phyloP scores from a whole-genome alignment of 345 rosid species.

The Dovyalis caffra region DNA sequence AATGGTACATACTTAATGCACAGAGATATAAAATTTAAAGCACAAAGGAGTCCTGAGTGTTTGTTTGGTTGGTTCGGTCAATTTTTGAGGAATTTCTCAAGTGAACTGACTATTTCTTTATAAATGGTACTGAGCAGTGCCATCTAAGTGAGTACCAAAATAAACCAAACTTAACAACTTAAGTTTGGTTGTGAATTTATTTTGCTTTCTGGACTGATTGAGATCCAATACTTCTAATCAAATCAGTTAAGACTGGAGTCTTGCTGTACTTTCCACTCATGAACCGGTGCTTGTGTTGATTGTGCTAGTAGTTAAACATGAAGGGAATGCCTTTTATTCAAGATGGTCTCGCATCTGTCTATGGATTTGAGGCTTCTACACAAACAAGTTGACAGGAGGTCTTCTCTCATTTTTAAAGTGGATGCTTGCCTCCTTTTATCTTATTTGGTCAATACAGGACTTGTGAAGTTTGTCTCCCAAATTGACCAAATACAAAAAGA shows the following conservation, averaged over 20 bases:
- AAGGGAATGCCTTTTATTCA: not conserved
- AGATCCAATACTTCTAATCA: not conserved
- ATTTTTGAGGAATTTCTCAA: not conserved
- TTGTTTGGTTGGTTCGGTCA: not conserved
- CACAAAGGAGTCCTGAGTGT: not conserved
- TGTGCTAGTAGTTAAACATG: not conserved
- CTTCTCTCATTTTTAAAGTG: too few species aligned
- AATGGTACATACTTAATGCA: not conserved
- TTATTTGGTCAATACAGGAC: too few species aligned
- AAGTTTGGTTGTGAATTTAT: not conserved
- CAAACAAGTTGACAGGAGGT: too few species aligned
- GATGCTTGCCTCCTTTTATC: too few species aligned
- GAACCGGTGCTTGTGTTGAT: not conserved
- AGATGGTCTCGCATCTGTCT: not conserved
- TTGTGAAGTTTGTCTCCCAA: too few species aligned
- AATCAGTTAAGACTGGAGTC: not conserved
- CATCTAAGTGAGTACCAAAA: not conserved
- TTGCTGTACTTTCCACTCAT: not conserved
- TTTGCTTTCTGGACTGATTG: not conserved
- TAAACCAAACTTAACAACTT: not conserved
- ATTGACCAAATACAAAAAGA: too few species aligned
- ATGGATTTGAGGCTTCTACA: too few species aligned
- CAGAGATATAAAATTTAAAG: not conserved
- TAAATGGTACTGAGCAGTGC: not conserved
- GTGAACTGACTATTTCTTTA: not conserved